phyloP scores from a whole-genome alignment of 2,329 filamentous ascomycete species.

The Cladorrhinum sp. region DNA sequence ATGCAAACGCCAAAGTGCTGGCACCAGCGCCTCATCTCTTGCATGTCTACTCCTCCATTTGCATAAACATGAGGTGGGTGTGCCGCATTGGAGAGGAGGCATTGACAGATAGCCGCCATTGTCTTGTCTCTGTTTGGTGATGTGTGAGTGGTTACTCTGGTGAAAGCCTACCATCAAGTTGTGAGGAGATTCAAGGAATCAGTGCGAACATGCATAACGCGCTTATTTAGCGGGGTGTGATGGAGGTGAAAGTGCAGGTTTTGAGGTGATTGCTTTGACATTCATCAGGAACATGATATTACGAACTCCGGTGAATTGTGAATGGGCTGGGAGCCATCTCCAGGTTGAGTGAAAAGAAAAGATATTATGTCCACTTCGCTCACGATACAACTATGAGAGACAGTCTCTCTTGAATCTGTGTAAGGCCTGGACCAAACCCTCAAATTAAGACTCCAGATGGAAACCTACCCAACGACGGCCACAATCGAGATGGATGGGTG shows the following conservation, averaged over 20 bases:
- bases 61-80: neutral
- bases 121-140: too few relatives aligned
- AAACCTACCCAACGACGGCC: neutral
- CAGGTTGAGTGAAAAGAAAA: too few relatives aligned
- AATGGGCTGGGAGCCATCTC: too few relatives aligned
- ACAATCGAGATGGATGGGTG: neutral
- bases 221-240: neutral
- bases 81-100: neutral
- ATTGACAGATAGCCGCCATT: neutral
- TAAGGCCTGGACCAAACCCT: neutral
- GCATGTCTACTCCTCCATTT: too few relatives aligned
- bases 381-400: too few relatives aligned
- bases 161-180: too few relatives aligned
- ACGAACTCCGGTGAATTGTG: too few relatives aligned
- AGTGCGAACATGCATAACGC: neutral
- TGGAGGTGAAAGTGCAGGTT: neutral
- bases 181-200: too few relatives aligned
- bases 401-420: neutral
- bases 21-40: too few relatives aligned
- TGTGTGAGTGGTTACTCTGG: too few relatives aligned
- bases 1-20: too few relatives aligned
- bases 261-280: neutral
- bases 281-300: neutral
- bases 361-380: too few relatives aligned
- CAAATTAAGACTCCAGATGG: neutral